phyloP scores from a whole-genome alignment of 257 asterid genomes.

The Solanum pennellii region DNA sequence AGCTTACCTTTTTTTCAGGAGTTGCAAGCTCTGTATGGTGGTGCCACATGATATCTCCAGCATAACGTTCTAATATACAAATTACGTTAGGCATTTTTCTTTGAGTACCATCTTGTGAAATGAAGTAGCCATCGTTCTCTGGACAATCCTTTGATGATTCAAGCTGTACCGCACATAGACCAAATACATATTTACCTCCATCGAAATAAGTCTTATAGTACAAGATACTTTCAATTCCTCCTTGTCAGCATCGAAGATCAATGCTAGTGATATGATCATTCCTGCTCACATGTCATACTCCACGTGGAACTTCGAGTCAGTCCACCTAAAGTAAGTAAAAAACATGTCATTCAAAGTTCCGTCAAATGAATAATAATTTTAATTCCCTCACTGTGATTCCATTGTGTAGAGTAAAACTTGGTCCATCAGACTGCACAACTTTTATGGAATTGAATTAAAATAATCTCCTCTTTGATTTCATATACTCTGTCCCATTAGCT shows the following conservation, averaged over 20 bases:
- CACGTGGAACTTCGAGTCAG: slow-evolving; percentile 47
- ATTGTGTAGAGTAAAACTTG: slow-evolving; percentile 21
- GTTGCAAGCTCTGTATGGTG: slow-evolving; percentile 55
- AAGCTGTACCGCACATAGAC: slow-evolving; percentile 40
- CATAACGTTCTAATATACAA: slow-evolving; percentile 46
- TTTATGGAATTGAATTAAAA: background rate
- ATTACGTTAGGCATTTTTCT: slow-evolving; percentile 16
- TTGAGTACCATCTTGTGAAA: slow-evolving; percentile 36
- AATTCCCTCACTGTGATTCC: slow-evolving; percentile 30
- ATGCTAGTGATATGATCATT: slow-evolving; percentile 48
- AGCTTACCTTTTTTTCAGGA: slow-evolving; percentile 24
- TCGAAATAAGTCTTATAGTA: slow-evolving; percentile 50
- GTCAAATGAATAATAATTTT: too few species aligned
- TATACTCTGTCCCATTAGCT: slow-evolving; percentile 43
- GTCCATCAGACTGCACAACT: slow-evolving; percentile 13
- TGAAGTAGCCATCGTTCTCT: slow-evolving; percentile 37
- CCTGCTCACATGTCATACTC: slow-evolving; percentile 67
- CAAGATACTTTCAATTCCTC: slow-evolving; percentile 41
- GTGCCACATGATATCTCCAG: slow-evolving; percentile 63
- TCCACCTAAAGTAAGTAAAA: slow-evolving; percentile 36
- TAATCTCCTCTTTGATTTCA: background rate
- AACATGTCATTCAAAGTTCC: background rate
- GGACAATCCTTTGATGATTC: slow-evolving; percentile 56
- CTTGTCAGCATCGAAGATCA: slow-evolving; percentile 38
- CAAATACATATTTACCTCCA: slow-evolving; percentile 54